A percentile compares a stretch with the other conserved stretches of the same genome.
phyloP scores from a whole-genome alignment of 2,329 filamentous ascomycete genomes.

The Talaromyces rugulosus region DNA sequence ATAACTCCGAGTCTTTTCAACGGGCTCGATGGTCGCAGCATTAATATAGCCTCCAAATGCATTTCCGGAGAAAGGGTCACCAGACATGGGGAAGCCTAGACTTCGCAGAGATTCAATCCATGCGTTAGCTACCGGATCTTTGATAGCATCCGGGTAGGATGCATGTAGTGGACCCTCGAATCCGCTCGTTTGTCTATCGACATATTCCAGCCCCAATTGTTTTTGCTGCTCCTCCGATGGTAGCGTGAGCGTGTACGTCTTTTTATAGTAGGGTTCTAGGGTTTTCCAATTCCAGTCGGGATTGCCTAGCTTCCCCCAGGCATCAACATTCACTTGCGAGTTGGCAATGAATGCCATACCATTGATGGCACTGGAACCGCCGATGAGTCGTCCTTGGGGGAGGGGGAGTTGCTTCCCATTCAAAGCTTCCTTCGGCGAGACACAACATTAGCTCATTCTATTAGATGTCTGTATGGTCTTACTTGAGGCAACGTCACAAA shows the following conservation, averaged over 20 bases:
- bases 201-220: no score
- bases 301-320: slow-evolving; percentile 39
- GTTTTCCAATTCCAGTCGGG: slow-evolving; percentile 33
- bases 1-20: slow-evolving; percentile 16
- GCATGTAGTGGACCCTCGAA: slow-evolving; percentile 10
- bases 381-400: slow-evolving; percentile 14
- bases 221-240: slow-evolving; percentile 1
- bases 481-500: slow-evolving; percentile 12
- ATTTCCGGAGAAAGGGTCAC: slow-evolving; percentile 11
- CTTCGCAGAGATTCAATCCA: slow-evolving; percentile 17
- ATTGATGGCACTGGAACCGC: slow-evolving; percentile 32
- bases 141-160: slow-evolving; percentile 10
- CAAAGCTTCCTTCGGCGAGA: slow-evolving; percentile 5
- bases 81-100: slow-evolving; percentile 10
- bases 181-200: background rate
- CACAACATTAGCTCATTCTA: background rate
- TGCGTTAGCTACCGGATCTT: slow-evolving; percentile 9
- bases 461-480: background rate
- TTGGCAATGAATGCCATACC: slow-evolving; percentile 20
- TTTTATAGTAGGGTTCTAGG: slow-evolving; percentile 31
- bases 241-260: slow-evolving; percentile 30
- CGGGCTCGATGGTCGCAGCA: slow-evolving; percentile 20
- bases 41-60: slow-evolving; percentile 25
- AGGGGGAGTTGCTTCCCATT: slow-evolving; percentile 12
- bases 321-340: slow-evolving; percentile 24